Conservation (phyloP, 2,329 filamentous ascomycete species). For the Dactylellina leptospora region DNA sequence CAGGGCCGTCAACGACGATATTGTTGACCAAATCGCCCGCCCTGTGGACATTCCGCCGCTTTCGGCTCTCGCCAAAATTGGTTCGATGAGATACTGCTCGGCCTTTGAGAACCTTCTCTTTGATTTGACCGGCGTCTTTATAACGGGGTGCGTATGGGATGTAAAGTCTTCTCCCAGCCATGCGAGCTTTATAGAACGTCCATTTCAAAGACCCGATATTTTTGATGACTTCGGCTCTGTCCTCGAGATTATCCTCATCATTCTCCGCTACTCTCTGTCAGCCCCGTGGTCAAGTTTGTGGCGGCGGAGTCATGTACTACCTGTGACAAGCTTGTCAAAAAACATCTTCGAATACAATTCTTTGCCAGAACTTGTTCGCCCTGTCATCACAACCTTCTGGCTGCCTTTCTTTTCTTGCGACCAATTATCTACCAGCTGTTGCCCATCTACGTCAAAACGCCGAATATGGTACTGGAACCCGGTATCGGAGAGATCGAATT, state of each 20-base stretch:
- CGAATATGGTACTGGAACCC: neutral
- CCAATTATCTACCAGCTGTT: too few species aligned
- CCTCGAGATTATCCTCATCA: neutral
- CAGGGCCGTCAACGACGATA: neutral
- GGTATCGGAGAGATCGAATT: neutral
- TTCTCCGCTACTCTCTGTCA: neutral
- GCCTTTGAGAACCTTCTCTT: slow-evolving; percentile 11
- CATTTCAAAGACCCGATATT: neutral
- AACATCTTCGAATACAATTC: neutral
- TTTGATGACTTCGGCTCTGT: neutral
- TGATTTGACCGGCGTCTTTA: neutral
- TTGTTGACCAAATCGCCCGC: neutral
- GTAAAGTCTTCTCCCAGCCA: neutral
- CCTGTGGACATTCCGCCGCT: too few species aligned
- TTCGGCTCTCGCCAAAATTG: neutral
- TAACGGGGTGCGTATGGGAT: neutral
- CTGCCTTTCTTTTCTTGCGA: too few species aligned
- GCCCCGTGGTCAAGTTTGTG: neutral
- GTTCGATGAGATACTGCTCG: slow-evolving; percentile 9
- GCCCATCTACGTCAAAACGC: slow-evolving; percentile 6
- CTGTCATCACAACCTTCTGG: too few species aligned
- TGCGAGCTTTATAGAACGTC: neutral
- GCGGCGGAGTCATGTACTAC: neutral
- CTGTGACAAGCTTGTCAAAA: neutral
- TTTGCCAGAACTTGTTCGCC: too few species aligned